Evolutionary conservation across 371 early-diverging fungal genomes (phyloP).

Genomic region (Smittium mucronatum): DNA sequence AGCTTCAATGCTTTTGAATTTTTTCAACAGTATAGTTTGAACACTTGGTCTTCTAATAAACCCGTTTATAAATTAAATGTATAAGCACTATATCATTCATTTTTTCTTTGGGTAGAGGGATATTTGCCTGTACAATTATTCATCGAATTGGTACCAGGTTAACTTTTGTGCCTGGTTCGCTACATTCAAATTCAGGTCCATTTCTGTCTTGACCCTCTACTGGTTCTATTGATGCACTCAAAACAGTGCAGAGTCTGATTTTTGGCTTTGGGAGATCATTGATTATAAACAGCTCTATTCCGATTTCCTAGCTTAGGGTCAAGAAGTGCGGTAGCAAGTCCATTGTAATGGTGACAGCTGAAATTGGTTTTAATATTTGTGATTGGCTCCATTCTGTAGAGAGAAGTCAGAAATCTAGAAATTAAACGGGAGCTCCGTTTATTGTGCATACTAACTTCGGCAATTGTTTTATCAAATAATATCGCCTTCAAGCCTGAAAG

Average conservation of each 20-base stretch:
- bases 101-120: constrained; percentile 32
- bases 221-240: constrained; percentile 42
- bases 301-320: constrained; percentile 58
- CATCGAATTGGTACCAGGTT: constrained; percentile 31
- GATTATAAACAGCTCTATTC: not conserved
- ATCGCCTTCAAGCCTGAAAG: constrained; percentile 31
- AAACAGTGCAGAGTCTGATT: constrained; percentile 51
- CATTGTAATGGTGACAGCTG: constrained; percentile 51
- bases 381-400: constrained; percentile 42
- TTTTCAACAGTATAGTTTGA: constrained; percentile 3
- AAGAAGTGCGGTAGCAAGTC: constrained; percentile 50
- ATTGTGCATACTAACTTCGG: constrained; percentile 8
- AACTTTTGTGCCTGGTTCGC: constrained; percentile 16
- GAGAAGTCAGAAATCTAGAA: constrained; percentile 36
- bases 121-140: constrained; percentile 30
- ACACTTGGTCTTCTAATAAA: constrained; percentile 19
- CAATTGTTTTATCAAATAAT: constrained; percentile 26
- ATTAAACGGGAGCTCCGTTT: constrained; percentile 43
- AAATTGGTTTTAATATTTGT: constrained; percentile 57
- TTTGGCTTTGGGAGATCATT: constrained; percentile 42
- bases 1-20: not conserved
- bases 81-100: constrained; percentile 34
- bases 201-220: constrained; percentile 35
- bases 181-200: constrained; percentile 38
- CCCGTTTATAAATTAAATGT: constrained; percentile 31